Conservation (phyloP, 2,329 filamentous ascomycete genomes). For the Parastagonospora avenae region DNA sequence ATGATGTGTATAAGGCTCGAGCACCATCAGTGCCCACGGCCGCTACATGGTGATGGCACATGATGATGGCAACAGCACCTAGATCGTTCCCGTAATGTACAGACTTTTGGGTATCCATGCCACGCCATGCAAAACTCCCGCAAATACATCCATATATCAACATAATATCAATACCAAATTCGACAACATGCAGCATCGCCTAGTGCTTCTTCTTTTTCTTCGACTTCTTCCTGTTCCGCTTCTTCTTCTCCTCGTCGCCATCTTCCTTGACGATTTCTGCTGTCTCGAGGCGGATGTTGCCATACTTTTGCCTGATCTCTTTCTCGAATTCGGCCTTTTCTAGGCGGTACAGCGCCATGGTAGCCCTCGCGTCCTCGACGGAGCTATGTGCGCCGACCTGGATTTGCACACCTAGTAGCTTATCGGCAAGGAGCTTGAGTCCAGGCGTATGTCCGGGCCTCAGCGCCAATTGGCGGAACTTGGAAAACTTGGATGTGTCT, state of each 20-base stretch:
- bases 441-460: conserved; percentile 69
- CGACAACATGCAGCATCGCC: not conserved
- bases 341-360: conserved; percentile 85
- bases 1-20: too few relatives aligned
- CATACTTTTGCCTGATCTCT: conserved; percentile 72
- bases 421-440: conserved; percentile 63
- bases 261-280: conserved; percentile 21
- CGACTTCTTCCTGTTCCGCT: conserved; percentile 45
- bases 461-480: conserved; percentile 71
- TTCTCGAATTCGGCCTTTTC: conserved; percentile 86
- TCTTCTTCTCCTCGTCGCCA: conserved; percentile 32
- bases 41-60: not conserved
- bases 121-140: conserved; percentile 20
- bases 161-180: not conserved
- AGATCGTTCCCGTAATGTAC: not conserved
- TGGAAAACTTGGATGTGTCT: conserved; percentile 79
- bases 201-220: conserved; percentile 42
- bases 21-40: too few relatives aligned
- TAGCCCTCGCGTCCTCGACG: conserved; percentile 79
- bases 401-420: conserved; percentile 63
- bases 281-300: conserved; percentile 32
- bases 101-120: conserved; percentile 22
- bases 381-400: conserved; percentile 66
- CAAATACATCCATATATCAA: conserved; percentile 14
- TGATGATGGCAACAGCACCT: not conserved